Evolutionary conservation across 495 filamentous ascomycete genomes (phyloP).

Genomic region (Podospora comata): DNA sequence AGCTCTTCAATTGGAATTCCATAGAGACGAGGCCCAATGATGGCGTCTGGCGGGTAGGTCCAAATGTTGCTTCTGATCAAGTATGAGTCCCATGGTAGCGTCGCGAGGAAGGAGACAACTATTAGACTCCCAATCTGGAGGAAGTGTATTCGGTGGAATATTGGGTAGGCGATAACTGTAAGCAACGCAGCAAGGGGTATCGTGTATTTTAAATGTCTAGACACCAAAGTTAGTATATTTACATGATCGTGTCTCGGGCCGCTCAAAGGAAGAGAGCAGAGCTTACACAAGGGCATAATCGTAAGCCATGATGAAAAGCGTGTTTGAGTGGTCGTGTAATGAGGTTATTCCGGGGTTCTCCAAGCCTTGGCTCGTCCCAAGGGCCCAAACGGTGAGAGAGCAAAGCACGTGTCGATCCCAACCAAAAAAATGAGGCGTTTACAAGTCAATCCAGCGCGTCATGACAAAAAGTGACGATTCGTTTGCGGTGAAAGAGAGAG

Average conservation of each 20-base stretch:
- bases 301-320: slow-evolving; percentile 50
- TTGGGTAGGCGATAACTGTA: slow-evolving; percentile 54
- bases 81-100: slow-evolving; percentile 70
- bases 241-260: background rate
- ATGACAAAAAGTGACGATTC: background rate
- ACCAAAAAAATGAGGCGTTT: background rate
- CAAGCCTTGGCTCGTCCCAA: background rate
- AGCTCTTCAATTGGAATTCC: slow-evolving; percentile 63
- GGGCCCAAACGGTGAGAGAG: background rate
- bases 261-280: background rate
- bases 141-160: slow-evolving; percentile 55
- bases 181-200: slow-evolving; percentile 58
- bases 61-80: slow-evolving; percentile 60
- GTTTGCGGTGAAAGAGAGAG: background rate
- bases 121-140: slow-evolving; percentile 58
- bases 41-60: slow-evolving; percentile 61
- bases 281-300: slow-evolving; percentile 68
- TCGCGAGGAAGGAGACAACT: slow-evolving; percentile 55
- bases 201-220: slow-evolving; percentile 65
- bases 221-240: slow-evolving; percentile 11
- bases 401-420: background rate
- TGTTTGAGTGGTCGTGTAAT: background rate
- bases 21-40: slow-evolving; percentile 56
- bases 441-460: background rate
- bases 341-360: background rate